Conservation (phyloP, 257 asterid genomes). For the Petunia secreta region DNA sequence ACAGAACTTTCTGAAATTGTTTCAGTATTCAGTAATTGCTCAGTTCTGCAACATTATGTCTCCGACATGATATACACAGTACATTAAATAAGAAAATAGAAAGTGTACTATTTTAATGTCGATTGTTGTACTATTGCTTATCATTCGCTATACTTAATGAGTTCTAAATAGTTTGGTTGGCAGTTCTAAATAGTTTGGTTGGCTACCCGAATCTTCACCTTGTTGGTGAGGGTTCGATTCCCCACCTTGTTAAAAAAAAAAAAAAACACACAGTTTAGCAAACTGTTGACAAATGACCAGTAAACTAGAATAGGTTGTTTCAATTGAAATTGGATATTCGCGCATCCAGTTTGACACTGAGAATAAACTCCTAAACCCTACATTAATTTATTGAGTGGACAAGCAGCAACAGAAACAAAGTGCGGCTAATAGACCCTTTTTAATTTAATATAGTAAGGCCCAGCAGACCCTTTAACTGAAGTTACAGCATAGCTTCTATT, state of each 20-base stretch:
- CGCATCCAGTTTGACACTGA: not conserved
- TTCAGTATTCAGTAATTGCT: not conserved
- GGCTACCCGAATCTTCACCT: too few species aligned
- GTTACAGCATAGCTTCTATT: not conserved
- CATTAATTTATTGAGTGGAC: not conserved
- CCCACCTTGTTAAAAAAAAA: too few species aligned
- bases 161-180: not conserved
- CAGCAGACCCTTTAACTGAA: not conserved
- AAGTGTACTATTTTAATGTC: not conserved
- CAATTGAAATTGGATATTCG: conserved; percentile 4
- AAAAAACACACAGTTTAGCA: not conserved
- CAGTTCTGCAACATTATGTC: conserved; percentile 12
- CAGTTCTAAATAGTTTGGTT: too few species aligned
- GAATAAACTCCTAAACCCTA: conserved; percentile 7
- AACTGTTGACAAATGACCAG: not conserved
- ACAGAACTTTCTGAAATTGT: not conserved
- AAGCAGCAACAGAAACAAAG: not conserved
- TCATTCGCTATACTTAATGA: not conserved
- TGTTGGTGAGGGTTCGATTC: too few species aligned
- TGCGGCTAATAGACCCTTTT: not conserved
- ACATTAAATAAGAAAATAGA: not conserved
- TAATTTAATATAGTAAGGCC: not conserved
- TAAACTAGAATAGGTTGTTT: not conserved
- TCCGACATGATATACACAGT: conserved; percentile 15
- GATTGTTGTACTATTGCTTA: not conserved